A percentile compares a stretch with the other conserved stretches of the same genome.
Conservation (phyloP, 2,329 filamentous ascomycete species). For the Acrodontium crateriforme region DNA sequence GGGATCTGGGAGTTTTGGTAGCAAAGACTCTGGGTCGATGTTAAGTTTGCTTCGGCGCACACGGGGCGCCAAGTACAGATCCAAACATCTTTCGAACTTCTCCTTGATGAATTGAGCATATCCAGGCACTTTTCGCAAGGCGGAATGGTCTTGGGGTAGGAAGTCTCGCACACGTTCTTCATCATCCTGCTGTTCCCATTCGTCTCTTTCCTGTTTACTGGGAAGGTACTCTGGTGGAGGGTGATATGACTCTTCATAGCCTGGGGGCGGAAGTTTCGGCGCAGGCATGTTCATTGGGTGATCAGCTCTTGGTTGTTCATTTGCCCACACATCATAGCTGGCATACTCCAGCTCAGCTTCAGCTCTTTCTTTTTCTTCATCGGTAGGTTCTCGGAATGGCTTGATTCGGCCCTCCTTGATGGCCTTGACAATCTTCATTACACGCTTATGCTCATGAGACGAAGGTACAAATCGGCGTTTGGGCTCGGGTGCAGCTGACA, state of each 20-base stretch:
- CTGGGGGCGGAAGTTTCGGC: constrained; percentile 82
- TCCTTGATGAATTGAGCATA: constrained; percentile 88
- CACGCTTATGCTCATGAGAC: constrained; percentile 88
- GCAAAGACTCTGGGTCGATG: constrained; percentile 83
- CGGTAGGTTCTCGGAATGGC: constrained; percentile 68
- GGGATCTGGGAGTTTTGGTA: constrained; percentile 84
- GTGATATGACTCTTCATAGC: constrained; percentile 93
- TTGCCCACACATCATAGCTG: constrained; percentile 87
- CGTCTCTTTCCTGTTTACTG: constrained; percentile 65
- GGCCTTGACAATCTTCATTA: constrained; percentile 94
- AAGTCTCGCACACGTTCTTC: constrained; percentile 88
- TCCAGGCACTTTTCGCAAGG: constrained; percentile 80
- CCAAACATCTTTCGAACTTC: constrained; percentile 86
- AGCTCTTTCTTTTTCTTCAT: constrained; percentile 40
- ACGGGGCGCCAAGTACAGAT: constrained; percentile 86
- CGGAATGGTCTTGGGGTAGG: constrained; percentile 66
- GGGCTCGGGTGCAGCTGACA: constrained; percentile 87
- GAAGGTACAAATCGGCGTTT: constrained; percentile 93
- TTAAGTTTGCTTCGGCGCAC: constrained; percentile 89
- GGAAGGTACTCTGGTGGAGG: constrained; percentile 90
- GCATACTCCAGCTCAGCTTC: constrained; percentile 57
- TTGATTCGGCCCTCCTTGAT: constrained; percentile 89
- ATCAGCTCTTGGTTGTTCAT: constrained; percentile 68
- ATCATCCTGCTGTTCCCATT: constrained; percentile 74
- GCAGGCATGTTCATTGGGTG: constrained; percentile 92